Conservation (phyloP, 192 early-diverging fungal species). For the Backusella tuberculispora region DNA sequence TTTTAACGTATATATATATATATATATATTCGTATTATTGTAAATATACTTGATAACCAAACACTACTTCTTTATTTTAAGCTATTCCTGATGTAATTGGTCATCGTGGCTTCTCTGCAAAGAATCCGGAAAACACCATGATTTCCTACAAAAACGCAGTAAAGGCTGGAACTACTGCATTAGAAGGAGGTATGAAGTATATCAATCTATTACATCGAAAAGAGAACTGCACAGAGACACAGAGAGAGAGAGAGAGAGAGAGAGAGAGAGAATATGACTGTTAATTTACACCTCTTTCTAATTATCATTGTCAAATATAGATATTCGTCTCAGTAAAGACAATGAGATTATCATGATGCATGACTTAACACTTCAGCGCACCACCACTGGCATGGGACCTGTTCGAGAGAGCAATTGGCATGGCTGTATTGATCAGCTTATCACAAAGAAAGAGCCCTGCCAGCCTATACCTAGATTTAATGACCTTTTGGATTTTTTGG, state of each 20-base stretch:
- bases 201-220: background rate
- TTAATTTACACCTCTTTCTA: background rate
- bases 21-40: too few relatives aligned
- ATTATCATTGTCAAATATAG: slow-evolving; percentile 29
- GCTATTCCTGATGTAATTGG: slow-evolving; percentile 40
- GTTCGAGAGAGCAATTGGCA: slow-evolving; percentile 47
- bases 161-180: slow-evolving; percentile 51
- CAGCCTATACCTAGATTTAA: slow-evolving; percentile 51
- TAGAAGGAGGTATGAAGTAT: slow-evolving; percentile 47
- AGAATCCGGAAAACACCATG: slow-evolving; percentile 60
- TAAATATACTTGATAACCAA: background rate
- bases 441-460: slow-evolving; percentile 47
- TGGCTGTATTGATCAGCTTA: slow-evolving; percentile 54
- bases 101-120: slow-evolving; percentile 53
- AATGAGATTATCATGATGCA: slow-evolving; percentile 61
- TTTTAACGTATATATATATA: too few relatives aligned
- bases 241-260: background rate
- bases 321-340: slow-evolving; percentile 57
- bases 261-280: background rate
- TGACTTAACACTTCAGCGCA: slow-evolving; percentile 54
- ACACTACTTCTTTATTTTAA: background rate
- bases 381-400: slow-evolving; percentile 51
- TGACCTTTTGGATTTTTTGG: slow-evolving; percentile 52
- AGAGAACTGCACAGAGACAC: too few relatives aligned
- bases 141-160: slow-evolving; percentile 56